These are phyloP conservation scores for Neohortaea acidophila DNA, from an alignment of 495 filamentous ascomycete genomes.

Conservation along the genomic window DNA sequence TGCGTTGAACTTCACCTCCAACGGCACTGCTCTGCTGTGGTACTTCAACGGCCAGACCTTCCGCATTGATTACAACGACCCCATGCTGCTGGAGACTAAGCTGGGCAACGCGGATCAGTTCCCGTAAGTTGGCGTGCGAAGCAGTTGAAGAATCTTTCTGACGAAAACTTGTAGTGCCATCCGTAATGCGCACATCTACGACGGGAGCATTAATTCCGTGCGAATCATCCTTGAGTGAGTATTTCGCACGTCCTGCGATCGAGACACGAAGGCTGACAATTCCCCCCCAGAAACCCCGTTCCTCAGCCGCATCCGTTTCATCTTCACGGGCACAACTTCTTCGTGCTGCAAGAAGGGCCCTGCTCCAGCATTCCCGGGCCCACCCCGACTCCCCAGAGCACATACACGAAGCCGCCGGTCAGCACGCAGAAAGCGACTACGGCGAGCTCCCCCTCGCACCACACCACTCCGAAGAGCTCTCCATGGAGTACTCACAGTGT, in stretches of 20 bases:
- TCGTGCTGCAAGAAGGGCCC: neutral
- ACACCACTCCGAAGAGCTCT: too few species aligned
- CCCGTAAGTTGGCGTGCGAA: too few species aligned
- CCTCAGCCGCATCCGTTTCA: constrained; percentile 19
- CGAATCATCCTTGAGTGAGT: constrained; percentile 22
- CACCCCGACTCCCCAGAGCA: too few species aligned
- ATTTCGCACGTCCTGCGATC: too few species aligned
- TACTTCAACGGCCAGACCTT: constrained; percentile 22
- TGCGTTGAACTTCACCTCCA: constrained; percentile 12
- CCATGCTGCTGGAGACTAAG: constrained; percentile 24
- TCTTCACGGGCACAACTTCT: constrained; percentile 8
- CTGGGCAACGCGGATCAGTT: constrained; percentile 21
- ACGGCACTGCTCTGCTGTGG: constrained; percentile 21
- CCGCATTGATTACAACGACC: constrained; percentile 26
- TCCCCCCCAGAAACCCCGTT: too few species aligned
- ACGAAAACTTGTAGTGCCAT: constrained; percentile 17
- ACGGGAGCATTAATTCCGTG: constrained; percentile 18
- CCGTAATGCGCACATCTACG: constrained; percentile 24
- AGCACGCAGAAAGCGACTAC: too few species aligned
- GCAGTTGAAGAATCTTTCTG: too few species aligned
- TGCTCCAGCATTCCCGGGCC: too few species aligned
- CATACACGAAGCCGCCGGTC: too few species aligned
- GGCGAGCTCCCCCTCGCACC: too few species aligned
- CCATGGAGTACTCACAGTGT: too few species aligned
- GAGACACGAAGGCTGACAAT: too few species aligned